Conservation (phyloP, 1,139 yeast species). For the Scheffersomyces quercinus region DNA sequence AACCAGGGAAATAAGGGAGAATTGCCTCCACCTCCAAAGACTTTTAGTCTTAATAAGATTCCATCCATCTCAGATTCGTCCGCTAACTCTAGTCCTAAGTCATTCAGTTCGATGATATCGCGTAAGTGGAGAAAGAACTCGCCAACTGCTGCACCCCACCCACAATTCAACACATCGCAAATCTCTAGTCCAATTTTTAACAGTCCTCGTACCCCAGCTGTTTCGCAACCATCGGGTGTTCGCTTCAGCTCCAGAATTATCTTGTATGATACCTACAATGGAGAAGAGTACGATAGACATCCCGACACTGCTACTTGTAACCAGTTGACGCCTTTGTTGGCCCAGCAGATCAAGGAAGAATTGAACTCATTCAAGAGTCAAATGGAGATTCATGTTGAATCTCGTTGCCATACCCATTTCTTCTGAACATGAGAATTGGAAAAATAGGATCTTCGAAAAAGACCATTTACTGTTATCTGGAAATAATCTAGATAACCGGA, state of each 20-base stretch:
- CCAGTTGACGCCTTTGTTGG: slow-evolving; percentile 83
- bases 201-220: slow-evolving; percentile 2
- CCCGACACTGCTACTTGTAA: slow-evolving; percentile 95
- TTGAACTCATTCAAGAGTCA: slow-evolving; percentile 72
- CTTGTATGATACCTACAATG: slow-evolving; percentile 82
- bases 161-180: background rate
- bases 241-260: slow-evolving; percentile 81
- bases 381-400: slow-evolving; percentile 81
- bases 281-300: slow-evolving; percentile 86
- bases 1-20: background rate
- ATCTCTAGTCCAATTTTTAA: no score
- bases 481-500: no score
- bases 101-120: slow-evolving; percentile 32
- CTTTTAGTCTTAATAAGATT: slow-evolving; percentile 28
- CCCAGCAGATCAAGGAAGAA: slow-evolving; percentile 86
- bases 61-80: slow-evolving; percentile 28
- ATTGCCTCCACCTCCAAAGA: slow-evolving; percentile 17
- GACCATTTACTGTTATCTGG: no score
- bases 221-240: slow-evolving; percentile 40
- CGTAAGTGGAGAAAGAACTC: slow-evolving; percentile 24
- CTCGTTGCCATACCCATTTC: slow-evolving; percentile 82
- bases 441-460: no score
- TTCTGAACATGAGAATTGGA: slow-evolving; percentile 34
- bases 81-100: slow-evolving; percentile 30
- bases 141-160: slow-evolving; percentile 7